Conservation (phyloP, 805 yeast genomes). For the Myxozyma mucilagina region DNA sequence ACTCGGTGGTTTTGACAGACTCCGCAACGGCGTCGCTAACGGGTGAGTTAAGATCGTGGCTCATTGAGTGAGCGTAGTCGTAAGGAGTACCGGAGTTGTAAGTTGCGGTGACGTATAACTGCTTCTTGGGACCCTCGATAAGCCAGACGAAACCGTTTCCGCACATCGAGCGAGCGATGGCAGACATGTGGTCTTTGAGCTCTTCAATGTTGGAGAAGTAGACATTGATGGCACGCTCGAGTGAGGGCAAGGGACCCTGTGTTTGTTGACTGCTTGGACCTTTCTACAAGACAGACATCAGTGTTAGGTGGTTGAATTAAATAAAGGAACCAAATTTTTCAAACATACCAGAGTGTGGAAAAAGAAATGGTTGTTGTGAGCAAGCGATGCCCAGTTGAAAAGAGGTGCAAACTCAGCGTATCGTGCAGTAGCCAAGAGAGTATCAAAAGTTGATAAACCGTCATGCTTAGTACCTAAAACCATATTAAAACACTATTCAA, state of each 20-base stretch:
- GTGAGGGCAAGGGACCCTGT: slow-evolving; percentile 20
- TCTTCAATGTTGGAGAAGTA: slow-evolving; percentile 78
- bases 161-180: slow-evolving; percentile 67
- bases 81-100: slow-evolving; percentile 87
- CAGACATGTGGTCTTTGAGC: slow-evolving; percentile 66
- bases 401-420: slow-evolving; percentile 63
- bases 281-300: background rate
- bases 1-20: background rate
- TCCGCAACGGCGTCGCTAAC: slow-evolving; percentile 41
- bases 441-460: slow-evolving; percentile 29
- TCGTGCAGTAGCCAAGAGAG: slow-evolving; percentile 57
- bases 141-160: slow-evolving; percentile 95
- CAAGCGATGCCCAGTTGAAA: slow-evolving; percentile 89
- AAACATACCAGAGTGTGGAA: slow-evolving; percentile 42
- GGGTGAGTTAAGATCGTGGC: slow-evolving; percentile 74
- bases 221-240: slow-evolving; percentile 48
- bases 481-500: background rate
- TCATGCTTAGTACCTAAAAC: slow-evolving; percentile 27
- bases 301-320: background rate
- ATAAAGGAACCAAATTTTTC: background rate
- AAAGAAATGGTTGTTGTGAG: slow-evolving; percentile 88
- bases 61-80: slow-evolving; percentile 58
- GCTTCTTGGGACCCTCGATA: slow-evolving; percentile 55
- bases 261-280: slow-evolving; percentile 5
- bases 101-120: slow-evolving; percentile 73